Evolutionary conservation across 106 monocot species (phyloP).

Genomic region (Xerophyta viscosa): DNA sequence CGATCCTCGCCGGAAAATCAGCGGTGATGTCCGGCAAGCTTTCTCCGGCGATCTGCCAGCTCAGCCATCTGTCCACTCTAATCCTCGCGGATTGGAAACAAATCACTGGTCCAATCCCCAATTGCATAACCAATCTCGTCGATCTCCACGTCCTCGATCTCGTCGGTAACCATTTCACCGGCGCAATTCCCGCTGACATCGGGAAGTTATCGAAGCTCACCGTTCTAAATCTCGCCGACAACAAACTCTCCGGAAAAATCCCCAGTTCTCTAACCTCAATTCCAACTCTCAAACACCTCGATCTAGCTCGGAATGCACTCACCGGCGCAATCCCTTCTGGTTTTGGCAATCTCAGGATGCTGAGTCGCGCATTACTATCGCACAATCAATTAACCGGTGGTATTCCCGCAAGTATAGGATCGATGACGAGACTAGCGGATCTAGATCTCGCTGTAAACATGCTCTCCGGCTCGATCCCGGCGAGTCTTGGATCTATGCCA

Average conservation of each 20-base stretch:
- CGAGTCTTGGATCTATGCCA: slow-evolving; percentile 32
- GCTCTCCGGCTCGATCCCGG: slow-evolving; percentile 48
- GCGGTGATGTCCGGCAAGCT: slow-evolving; percentile 73
- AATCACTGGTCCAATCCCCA: slow-evolving; percentile 60
- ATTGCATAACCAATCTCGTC: slow-evolving; percentile 53
- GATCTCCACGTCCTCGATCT: slow-evolving; percentile 71
- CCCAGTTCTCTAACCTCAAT: slow-evolving; percentile 50
- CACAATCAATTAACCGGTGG: slow-evolving; percentile 56
- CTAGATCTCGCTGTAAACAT: slow-evolving; percentile 65
- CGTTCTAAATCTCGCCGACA: slow-evolving; percentile 85
- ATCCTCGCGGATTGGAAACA: slow-evolving; percentile 85
- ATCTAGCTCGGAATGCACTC: slow-evolving; percentile 54
- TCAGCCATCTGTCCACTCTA: slow-evolving; percentile 49
- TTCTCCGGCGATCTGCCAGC: slow-evolving; percentile 44
- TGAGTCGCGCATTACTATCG: slow-evolving; percentile 66
- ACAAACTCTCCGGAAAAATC: slow-evolving; percentile 52
- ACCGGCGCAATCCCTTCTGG: slow-evolving; percentile 46
- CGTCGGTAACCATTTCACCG: slow-evolving; percentile 66
- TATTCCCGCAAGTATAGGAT: slow-evolving; percentile 46
- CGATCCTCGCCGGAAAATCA: slow-evolving; percentile 25
- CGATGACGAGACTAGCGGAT: slow-evolving; percentile 69
- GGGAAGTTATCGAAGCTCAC: slow-evolving; percentile 52
- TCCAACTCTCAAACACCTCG: slow-evolving; percentile 65
- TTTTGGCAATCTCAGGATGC: slow-evolving; percentile 60
- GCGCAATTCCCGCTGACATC: slow-evolving; percentile 43